Conservation (phyloP, 1,284 basidiomycete species). For the Ustilago bromivora region DNA sequence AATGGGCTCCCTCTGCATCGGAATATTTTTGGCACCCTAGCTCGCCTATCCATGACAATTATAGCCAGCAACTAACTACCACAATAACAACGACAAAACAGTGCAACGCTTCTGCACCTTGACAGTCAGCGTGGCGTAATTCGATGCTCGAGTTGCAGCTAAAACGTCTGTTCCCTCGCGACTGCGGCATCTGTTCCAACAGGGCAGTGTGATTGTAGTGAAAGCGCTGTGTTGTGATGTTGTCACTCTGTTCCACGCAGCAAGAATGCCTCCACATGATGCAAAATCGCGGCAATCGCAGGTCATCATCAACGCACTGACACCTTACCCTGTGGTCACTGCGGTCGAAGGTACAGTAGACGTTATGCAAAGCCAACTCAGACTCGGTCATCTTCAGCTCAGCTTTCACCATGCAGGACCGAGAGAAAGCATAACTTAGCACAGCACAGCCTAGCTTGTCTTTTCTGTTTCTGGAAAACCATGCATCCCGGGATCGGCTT, state of each 20-base stretch:
- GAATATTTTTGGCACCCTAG: constrained; percentile 10
- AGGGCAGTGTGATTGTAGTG: not conserved
- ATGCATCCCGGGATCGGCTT: not conserved
- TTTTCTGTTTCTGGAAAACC: not conserved
- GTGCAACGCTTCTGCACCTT: constrained; percentile 2
- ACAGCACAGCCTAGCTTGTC: not conserved
- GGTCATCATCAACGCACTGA: not conserved
- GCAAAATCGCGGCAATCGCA: not conserved
- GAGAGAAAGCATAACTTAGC: not conserved
- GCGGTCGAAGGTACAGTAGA: not conserved
- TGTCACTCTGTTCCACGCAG: not conserved
- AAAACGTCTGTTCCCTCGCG: not conserved
- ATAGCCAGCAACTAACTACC: not conserved
- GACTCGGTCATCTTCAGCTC: not conserved
- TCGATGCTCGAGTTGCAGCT: constrained; percentile 14
- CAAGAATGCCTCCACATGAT: constrained; percentile 13
- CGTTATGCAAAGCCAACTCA: not conserved
- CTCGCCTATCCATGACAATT: constrained; percentile 1
- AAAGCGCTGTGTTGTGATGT: not conserved
- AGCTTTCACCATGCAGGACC: constrained; percentile 1
- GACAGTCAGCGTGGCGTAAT: constrained; percentile 3
- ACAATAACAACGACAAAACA: not conserved
- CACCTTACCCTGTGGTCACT: not conserved
- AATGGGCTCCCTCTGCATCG: constrained; percentile 13
- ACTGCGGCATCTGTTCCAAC: not conserved